Conservation (phyloP, 345 rosid genomes). For the Kandelia obovata region DNA sequence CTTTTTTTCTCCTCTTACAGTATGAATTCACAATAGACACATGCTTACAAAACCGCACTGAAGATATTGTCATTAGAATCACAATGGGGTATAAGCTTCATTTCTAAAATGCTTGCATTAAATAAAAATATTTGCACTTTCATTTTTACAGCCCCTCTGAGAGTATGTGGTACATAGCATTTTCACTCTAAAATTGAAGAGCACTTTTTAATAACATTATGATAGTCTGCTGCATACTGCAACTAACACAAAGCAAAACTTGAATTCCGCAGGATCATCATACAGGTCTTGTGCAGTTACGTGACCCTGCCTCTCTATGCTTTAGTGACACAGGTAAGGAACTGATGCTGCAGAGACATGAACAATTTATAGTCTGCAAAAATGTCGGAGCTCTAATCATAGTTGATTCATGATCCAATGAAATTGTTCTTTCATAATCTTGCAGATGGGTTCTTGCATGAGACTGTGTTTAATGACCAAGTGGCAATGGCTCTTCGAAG, state of each 20-base stretch:
- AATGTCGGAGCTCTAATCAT: no score
- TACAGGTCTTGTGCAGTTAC: constrained; percentile 84
- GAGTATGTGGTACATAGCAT: no score
- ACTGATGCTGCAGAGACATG: neutral
- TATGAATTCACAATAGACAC: constrained; percentile 42
- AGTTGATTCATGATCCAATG: neutral
- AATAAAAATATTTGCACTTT: neutral
- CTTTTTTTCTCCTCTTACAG: constrained; percentile 34
- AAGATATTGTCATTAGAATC: constrained; percentile 59
- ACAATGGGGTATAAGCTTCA: constrained; percentile 64
- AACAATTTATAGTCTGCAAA: no score
- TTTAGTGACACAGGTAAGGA: constrained; percentile 54
- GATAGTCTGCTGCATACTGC: neutral
- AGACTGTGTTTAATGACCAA: constrained; percentile 70
- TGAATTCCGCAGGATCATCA: constrained; percentile 50
- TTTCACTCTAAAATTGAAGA: no score
- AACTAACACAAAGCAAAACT: neutral
- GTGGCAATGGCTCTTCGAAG: constrained; percentile 68
- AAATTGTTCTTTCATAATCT: constrained; percentile 3
- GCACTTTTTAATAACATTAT: no score
- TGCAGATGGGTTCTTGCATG: constrained; percentile 87
- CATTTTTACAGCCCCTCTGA: neutral
- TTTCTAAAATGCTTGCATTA: neutral
- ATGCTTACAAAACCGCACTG: constrained; percentile 53
- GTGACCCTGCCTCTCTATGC: constrained; percentile 95